Conservation (phyloP, 2,329 filamentous ascomycete species). For the Lecanosticta acicola region DNA sequence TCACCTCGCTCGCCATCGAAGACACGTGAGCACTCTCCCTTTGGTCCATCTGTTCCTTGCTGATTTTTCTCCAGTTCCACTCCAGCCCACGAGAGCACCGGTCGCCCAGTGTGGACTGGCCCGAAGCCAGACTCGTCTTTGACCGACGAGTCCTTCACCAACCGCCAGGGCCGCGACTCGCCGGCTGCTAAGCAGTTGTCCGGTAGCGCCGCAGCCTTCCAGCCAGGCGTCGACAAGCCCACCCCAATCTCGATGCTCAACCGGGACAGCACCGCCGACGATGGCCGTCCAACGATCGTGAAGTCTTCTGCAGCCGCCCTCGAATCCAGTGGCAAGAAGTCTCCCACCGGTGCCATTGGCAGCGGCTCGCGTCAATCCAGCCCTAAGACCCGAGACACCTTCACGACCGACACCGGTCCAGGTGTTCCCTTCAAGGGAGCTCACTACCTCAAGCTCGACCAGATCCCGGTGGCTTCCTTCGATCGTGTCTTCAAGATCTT, state of each 20-base stretch:
- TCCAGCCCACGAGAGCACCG: too few relatives aligned
- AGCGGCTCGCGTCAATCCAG: background rate
- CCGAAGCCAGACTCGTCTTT: background rate
- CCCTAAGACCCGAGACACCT: slow-evolving; percentile 5
- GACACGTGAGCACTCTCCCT: background rate
- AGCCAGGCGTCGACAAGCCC: slow-evolving; percentile 1
- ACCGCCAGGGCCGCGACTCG: background rate
- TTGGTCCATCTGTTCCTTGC: background rate
- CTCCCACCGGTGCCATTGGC: background rate
- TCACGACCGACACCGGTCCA: slow-evolving; percentile 25
- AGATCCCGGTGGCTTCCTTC: slow-evolving; percentile 2
- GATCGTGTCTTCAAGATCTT: slow-evolving; percentile 4
- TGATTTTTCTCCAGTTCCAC: background rate
- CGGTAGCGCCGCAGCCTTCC: background rate
- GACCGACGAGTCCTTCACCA: background rate
- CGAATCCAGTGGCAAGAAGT: background rate
- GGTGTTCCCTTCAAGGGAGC: slow-evolving; percentile 11
- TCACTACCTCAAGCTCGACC: slow-evolving; percentile 22
- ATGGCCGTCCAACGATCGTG: slow-evolving; percentile 2
- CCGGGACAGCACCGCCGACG: slow-evolving; percentile 2
- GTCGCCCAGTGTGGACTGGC: background rate
- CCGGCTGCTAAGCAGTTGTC: background rate
- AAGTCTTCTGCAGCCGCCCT: slow-evolving; percentile 1
- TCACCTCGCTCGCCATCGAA: background rate
- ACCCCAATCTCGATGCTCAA: slow-evolving; percentile 1